Evolutionary conservation across 2,329 filamentous ascomycete species (phyloP).

Genomic region (Zymoseptoria crescenta): DNA sequence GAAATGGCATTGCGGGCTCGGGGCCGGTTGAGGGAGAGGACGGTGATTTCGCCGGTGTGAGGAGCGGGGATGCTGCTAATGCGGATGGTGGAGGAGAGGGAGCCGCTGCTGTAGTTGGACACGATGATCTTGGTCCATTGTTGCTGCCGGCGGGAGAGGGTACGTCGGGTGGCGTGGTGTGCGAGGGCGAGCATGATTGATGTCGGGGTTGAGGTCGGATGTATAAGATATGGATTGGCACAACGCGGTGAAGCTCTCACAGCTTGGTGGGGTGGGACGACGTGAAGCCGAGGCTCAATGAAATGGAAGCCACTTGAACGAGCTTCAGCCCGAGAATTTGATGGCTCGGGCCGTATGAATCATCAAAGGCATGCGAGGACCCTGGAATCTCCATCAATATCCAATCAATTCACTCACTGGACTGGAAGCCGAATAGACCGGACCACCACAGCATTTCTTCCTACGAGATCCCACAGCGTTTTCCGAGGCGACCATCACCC

Average conservation of each 20-base stretch:
- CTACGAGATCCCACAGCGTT: too few species aligned
- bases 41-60: slow-evolving; percentile 72
- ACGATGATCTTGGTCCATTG: slow-evolving; percentile 6
- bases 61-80: slow-evolving; percentile 69
- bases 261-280: neutral
- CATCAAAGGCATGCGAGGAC: too few species aligned
- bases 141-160: neutral
- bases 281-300: too few species aligned
- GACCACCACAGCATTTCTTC: neutral
- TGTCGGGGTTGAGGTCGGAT: neutral
- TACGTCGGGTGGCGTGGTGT: neutral
- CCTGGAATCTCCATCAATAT: too few species aligned
- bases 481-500: neutral
- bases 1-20: slow-evolving; percentile 87
- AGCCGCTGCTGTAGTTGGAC: slow-evolving; percentile 11
- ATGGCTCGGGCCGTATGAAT: too few species aligned
- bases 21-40: slow-evolving; percentile 81
- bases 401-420: slow-evolving; percentile 1
- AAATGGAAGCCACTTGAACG: too few species aligned
- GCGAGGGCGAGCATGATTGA: neutral
- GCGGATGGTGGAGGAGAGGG: slow-evolving; percentile 44
- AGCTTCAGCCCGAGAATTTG: too few species aligned
- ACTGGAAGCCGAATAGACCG: too few species aligned
- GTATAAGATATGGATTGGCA: neutral
- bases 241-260: neutral